Evolutionary conservation across 805 yeast genomes (phyloP).

Genomic region (Cyberlindnera mississippiensis): DNA sequence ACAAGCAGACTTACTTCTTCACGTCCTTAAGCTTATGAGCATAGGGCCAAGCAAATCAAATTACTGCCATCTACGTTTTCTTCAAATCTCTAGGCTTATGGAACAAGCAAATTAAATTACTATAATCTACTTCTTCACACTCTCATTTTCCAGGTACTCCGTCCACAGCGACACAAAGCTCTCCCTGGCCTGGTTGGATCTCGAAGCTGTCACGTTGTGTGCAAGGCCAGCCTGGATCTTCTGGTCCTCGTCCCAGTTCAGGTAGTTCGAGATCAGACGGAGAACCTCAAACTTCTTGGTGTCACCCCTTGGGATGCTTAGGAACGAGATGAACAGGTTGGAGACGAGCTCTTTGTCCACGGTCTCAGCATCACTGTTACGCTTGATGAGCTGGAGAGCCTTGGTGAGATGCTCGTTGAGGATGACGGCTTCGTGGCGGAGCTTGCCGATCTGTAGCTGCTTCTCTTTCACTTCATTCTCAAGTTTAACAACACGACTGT

Average conservation of each 20-base stretch:
- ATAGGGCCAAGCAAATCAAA: too few relatives aligned
- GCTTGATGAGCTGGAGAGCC: slow-evolving; percentile 79
- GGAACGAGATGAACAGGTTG: slow-evolving; percentile 78
- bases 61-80: too few relatives aligned
- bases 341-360: slow-evolving; percentile 89
- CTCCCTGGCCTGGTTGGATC: slow-evolving; percentile 27
- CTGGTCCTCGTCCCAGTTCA: slow-evolving; percentile 86
- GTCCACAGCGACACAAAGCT: slow-evolving; percentile 77
- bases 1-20: too few relatives aligned
- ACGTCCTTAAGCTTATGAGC: too few relatives aligned
- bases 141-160: slow-evolving; percentile 71
- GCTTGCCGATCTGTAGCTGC: slow-evolving; percentile 78
- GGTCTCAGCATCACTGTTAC: slow-evolving; percentile 66
- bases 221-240: slow-evolving; percentile 71
- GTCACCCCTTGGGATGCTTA: slow-evolving; percentile 87
- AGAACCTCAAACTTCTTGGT: slow-evolving; percentile 92
- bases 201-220: slow-evolving; percentile 28
- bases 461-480: slow-evolving; percentile 63
- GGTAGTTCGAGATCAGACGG: slow-evolving; percentile 72
- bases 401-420: slow-evolving; percentile 94
- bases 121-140: slow-evolving; percentile 26
- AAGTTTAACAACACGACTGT: slow-evolving; percentile 31
- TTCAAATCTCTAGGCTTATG: too few relatives aligned
- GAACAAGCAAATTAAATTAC: too few relatives aligned
- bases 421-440: slow-evolving; percentile 91